These are phyloP conservation scores for Prunus kanzakura DNA, from an alignment of 306 rosid species.

Conservation along the genomic window DNA sequence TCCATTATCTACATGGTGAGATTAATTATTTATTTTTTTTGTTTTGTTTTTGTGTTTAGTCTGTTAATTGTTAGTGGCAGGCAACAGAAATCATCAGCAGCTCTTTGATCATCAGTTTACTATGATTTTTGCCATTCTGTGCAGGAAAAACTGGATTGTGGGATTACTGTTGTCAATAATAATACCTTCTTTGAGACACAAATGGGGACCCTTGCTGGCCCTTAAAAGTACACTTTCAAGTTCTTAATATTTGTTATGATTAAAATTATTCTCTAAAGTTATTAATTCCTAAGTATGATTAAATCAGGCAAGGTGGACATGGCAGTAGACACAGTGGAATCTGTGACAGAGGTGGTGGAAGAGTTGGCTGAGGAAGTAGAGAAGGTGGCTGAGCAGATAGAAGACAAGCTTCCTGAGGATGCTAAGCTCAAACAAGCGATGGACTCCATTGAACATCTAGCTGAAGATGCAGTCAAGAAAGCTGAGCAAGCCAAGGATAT, in stretches of 20 bases:
- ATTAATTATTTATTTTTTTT: not conserved
- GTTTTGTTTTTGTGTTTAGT: not conserved
- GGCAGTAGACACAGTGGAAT: constrained; percentile 3
- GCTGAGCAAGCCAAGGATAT: constrained; percentile 11
- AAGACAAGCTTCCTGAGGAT: constrained; percentile 9
- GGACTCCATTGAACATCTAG: constrained; percentile 9
- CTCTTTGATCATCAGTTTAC: not conserved
- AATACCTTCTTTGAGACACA: constrained; percentile 10
- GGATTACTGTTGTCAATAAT: constrained; percentile 1
- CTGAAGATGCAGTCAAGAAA: not conserved
- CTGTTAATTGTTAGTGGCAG: not conserved
- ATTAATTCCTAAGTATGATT: not conserved
- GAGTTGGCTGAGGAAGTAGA: constrained; percentile 3
- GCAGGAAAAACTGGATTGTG: constrained; percentile 12
- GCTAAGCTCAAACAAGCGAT: constrained; percentile 11
- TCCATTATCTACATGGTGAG: not conserved
- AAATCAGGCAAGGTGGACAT: constrained; percentile 6
- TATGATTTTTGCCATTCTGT: not conserved
- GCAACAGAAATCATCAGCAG: not conserved
- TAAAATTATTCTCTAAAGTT: not conserved
- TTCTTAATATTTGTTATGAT: not conserved
- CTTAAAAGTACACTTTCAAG: constrained; percentile 3
- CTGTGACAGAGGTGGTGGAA: constrained; percentile 16
- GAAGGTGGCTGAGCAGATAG: constrained; percentile 4
- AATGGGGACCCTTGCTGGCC: constrained; percentile 7